Evolutionary conservation across 768 basidiomycete species (phyloP).

Genomic region (Lactarius akahatsu): DNA sequence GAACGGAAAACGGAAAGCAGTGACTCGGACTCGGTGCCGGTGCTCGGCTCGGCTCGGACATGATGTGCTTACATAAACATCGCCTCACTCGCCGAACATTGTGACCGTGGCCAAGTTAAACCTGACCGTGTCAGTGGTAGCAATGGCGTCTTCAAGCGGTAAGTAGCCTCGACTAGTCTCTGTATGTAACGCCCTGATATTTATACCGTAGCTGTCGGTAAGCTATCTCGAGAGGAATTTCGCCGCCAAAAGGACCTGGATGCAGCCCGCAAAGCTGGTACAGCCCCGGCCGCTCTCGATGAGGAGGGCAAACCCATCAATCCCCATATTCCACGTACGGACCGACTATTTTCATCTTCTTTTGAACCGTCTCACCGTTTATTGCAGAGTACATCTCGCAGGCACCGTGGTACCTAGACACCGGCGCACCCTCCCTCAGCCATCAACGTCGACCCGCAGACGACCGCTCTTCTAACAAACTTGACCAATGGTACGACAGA

Average conservation of each 20-base stretch:
- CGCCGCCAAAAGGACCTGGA: constrained; percentile 95
- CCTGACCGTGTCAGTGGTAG: neutral
- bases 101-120: neutral
- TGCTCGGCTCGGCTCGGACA: no score
- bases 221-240: constrained; percentile 92
- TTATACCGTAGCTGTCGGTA: constrained; percentile 51
- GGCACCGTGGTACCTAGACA: constrained; percentile 98
- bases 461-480: constrained; percentile 61
- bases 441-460: constrained; percentile 79
- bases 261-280: constrained; percentile 97
- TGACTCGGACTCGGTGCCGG: no score
- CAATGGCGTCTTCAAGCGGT: constrained; percentile 32
- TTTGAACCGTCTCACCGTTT: neutral
- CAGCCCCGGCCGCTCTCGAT: constrained; percentile 93
- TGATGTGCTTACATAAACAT: neutral
- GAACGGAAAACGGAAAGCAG: no score
- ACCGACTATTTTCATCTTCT: neutral
- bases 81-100: neutral
- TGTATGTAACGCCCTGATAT: constrained; percentile 5
- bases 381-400: constrained; percentile 91
- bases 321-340: constrained; percentile 96
- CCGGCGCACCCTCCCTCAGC: constrained; percentile 87
- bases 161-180: neutral
- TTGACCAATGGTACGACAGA: constrained; percentile 91
- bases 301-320: constrained; percentile 96